A percentile compares a stretch with the other conserved stretches of the same genome.
phyloP scores from a whole-genome alignment of 495 filamentous ascomycete genomes.

The Penicillium manginii region DNA sequence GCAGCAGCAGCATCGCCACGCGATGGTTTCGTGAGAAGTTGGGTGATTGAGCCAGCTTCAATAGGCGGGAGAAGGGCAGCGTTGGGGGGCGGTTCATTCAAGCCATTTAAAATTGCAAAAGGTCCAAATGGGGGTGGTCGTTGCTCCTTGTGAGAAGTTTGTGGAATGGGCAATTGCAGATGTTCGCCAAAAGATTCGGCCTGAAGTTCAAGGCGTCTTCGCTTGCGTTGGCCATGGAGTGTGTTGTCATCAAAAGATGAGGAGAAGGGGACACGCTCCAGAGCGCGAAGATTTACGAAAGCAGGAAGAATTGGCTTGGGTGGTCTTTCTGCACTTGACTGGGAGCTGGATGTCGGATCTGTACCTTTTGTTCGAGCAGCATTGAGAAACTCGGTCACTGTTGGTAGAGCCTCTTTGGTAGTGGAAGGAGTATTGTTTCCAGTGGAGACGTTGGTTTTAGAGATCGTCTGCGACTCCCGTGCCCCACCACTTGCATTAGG shows the following conservation, averaged over 20 bases:
- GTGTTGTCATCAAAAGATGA: constrained; percentile 47
- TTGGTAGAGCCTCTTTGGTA: constrained; percentile 31
- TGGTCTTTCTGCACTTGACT: constrained; percentile 39
- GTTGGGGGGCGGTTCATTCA: constrained; percentile 76
- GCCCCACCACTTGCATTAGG: constrained; percentile 46
- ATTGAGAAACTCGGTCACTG: constrained; percentile 40
- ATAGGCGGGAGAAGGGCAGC: constrained; percentile 75
- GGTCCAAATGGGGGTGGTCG: constrained; percentile 54
- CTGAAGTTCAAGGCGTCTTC: constrained; percentile 45
- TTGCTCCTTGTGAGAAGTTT: constrained; percentile 47
- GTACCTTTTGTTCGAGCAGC: constrained; percentile 40
- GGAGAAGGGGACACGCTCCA: constrained; percentile 50
- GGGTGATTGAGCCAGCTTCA: constrained; percentile 51
- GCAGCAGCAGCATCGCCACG: constrained; percentile 21
- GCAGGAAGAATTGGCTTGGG: constrained; percentile 50
- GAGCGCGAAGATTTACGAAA: constrained; percentile 51
- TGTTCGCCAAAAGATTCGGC: constrained; percentile 53
- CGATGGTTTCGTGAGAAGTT: constrained; percentile 45
- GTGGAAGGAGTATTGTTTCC: constrained; percentile 33
- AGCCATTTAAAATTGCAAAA: constrained; percentile 70
- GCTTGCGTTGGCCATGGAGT: constrained; percentile 41
- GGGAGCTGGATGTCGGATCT: constrained; percentile 34
- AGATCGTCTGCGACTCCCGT: constrained; percentile 35
- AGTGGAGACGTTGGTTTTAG: constrained; percentile 36
- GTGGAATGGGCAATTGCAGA: constrained; percentile 53